phyloP scores from a whole-genome alignment of 2,329 filamentous ascomycete species.

The Chaetoscypha palmicola region DNA sequence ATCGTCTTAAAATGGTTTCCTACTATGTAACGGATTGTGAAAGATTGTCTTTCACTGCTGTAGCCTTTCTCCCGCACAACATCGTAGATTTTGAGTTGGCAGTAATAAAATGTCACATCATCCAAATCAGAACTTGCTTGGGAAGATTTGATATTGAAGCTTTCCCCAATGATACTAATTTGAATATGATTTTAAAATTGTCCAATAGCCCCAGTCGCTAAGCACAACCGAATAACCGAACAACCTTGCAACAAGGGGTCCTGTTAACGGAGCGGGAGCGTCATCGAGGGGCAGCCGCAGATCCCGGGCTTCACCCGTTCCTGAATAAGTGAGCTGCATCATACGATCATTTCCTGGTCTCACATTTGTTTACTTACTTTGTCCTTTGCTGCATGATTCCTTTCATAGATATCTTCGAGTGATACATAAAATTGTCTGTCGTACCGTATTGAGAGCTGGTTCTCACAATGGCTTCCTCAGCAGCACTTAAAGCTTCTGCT shows the following conservation, averaged over 20 bases:
- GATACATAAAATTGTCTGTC: too few relatives aligned
- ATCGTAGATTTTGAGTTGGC: too few relatives aligned
- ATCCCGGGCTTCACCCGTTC: not conserved
- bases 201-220: not conserved
- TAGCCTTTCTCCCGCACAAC: too few relatives aligned
- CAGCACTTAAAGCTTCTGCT: constrained; percentile 27
- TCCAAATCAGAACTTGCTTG: not conserved
- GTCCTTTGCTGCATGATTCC: too few relatives aligned
- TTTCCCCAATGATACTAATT: not conserved
- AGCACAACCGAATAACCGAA: too few relatives aligned
- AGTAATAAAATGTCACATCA: too few relatives aligned
- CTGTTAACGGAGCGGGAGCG: too few relatives aligned
- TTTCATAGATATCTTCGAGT: too few relatives aligned
- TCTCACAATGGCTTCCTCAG: constrained; percentile 22
- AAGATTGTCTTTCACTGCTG: too few relatives aligned
- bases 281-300: not conserved
- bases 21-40: not conserved
- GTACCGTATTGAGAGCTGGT: not conserved
- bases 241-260: constrained; percentile 13
- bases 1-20: not conserved
- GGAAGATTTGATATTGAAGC: not conserved
- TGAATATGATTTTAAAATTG: not conserved
- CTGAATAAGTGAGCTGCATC: not conserved
- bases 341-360: not conserved
- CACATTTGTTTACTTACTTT: not conserved